A percentile compares a stretch with the other conserved stretches of the same genome.
Evolutionary conservation across 768 basidiomycete species (phyloP).

Genomic region (Rhizopogon roseolus): DNA sequence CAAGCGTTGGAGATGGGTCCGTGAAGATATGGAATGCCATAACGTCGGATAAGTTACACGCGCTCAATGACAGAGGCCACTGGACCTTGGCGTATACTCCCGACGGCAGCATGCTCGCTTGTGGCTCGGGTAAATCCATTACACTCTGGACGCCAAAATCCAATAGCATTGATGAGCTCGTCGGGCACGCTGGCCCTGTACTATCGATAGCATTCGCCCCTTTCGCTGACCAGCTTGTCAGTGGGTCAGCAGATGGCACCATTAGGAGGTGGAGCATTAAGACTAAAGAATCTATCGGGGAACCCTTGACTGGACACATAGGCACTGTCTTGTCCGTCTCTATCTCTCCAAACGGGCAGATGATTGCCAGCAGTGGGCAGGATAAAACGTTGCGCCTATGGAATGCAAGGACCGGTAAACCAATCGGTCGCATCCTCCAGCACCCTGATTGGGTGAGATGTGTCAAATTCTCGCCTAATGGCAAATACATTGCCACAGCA

Average conservation of each 20-base stretch:
- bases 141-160: too few species aligned
- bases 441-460: constrained; percentile 86
- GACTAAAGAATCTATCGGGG: too few species aligned
- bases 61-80: too few species aligned
- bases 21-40: neutral
- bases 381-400: neutral
- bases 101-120: too few species aligned
- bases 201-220: neutral
- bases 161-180: neutral
- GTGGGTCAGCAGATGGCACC: too few species aligned
- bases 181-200: neutral
- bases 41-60: too few species aligned
- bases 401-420: constrained; percentile 38
- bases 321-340: neutral
- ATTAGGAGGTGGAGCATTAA: too few species aligned
- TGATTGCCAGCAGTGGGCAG: neutral
- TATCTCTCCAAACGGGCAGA: neutral
- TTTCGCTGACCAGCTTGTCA: neutral
- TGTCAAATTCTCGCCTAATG: constrained; percentile 87
- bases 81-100: too few species aligned
- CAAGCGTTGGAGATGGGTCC: neutral
- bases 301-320: too few species aligned
- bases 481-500: too few species aligned
- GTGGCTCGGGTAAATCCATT: too few species aligned
- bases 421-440: constrained; percentile 71